Evolutionary conservation across 352 stramenopile species (phyloP).

Genomic region (Phytophthora hibernalis): DNA sequence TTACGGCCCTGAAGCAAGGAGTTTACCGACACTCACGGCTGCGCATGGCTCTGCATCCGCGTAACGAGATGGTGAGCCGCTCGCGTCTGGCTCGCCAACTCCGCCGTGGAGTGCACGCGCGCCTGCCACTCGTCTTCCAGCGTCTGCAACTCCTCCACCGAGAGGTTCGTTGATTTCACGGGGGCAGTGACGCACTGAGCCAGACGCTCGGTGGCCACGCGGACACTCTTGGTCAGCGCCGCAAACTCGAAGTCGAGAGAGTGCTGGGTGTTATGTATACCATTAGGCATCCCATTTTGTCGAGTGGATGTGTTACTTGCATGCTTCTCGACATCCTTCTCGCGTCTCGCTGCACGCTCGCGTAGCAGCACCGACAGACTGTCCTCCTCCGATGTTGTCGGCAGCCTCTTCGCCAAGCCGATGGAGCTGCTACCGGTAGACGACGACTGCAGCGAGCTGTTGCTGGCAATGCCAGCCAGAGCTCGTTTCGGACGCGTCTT

Average conservation of each 20-base stretch:
- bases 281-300: not conserved
- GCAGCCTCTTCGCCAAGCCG: constrained; percentile 10
- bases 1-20: too few species aligned
- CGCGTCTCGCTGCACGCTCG: constrained; percentile 25
- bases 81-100: constrained; percentile 18
- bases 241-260: constrained; percentile 22
- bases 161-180: constrained; percentile 10
- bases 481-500: constrained; percentile 11
- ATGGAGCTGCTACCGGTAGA: constrained; percentile 16
- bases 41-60: constrained; percentile 24
- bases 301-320: not conserved
- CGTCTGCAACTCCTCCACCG: constrained; percentile 7
- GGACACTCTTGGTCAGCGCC: constrained; percentile 14
- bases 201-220: constrained; percentile 19
- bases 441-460: constrained; percentile 5
- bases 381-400: constrained; percentile 26
- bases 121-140: constrained; percentile 23
- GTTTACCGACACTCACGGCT: too few species aligned
- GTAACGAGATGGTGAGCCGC: constrained; percentile 20
- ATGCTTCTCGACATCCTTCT: constrained; percentile 15
- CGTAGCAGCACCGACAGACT: constrained; percentile 32
- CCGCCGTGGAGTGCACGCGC: constrained; percentile 24
- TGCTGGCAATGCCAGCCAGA: constrained; percentile 19
- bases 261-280: too few species aligned
- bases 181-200: constrained; percentile 1